Percentiles rank a stretch among this genome's conserved stretches.
Conservation (phyloP, 2,329 filamentous ascomycete genomes). For the Fusarium oxysporum region DNA sequence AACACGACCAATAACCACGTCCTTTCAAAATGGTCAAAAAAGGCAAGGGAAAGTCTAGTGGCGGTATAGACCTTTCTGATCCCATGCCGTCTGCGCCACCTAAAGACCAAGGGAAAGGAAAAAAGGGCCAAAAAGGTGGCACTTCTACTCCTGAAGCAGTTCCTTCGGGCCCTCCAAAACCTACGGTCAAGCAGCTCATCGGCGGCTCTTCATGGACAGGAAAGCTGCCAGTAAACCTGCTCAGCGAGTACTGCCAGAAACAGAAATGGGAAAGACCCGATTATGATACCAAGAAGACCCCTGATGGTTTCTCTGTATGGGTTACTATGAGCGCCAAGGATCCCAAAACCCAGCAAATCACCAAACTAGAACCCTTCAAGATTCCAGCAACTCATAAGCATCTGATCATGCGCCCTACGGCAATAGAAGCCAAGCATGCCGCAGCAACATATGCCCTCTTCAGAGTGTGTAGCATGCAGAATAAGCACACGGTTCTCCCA, state of each 20-base stretch:
- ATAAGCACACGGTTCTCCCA: conserved; percentile 93
- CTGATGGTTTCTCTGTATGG: conserved; percentile 81
- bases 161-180: conserved; percentile 63
- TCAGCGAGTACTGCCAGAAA: conserved; percentile 95
- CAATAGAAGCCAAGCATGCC: conserved; percentile 92
- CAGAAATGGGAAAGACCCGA: conserved; percentile 96
- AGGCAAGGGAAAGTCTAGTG: conserved; percentile 61
- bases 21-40: conserved; percentile 62
- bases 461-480: conserved; percentile 93
- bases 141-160: conserved; percentile 48
- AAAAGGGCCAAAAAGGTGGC: conserved; percentile 53
- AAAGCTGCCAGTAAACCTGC: conserved; percentile 92
- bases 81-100: conserved; percentile 51
- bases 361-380: conserved; percentile 82
- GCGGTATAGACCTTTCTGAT: conserved; percentile 40
- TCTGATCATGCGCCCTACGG: conserved; percentile 79
- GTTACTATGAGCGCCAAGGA: conserved; percentile 83
- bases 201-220: conserved; percentile 97
- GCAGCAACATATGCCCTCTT: conserved; percentile 93
- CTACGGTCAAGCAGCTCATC: conserved; percentile 82
- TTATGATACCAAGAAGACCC: conserved; percentile 82
- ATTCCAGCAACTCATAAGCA: conserved; percentile 82
- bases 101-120: conserved; percentile 60
- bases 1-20: conserved; percentile 2
- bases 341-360: conserved; percentile 83